Percentiles rank a stretch among this genome's conserved stretches.
Evolutionary conservation across 805 yeast species (phyloP).

Genomic region (Starmerella sp.): DNA sequence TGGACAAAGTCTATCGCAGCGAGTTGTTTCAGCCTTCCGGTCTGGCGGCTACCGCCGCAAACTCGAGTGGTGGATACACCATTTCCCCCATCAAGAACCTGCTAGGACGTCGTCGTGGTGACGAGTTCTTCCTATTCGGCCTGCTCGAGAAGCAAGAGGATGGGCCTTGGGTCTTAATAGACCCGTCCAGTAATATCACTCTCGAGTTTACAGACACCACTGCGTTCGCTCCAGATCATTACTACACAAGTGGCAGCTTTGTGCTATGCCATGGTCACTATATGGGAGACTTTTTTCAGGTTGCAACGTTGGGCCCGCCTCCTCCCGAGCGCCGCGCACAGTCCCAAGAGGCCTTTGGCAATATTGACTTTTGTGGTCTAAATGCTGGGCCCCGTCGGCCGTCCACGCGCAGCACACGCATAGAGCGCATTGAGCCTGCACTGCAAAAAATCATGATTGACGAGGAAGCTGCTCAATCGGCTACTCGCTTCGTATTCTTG

Average conservation of each 20-base stretch:
- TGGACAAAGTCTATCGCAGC: constrained; percentile 64
- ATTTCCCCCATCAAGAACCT: constrained; percentile 73
- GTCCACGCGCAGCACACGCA: constrained; percentile 13
- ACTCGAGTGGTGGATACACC: constrained; percentile 17
- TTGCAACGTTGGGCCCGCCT: constrained; percentile 71
- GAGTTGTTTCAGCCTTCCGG: constrained; percentile 48
- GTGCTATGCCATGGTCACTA: constrained; percentile 79
- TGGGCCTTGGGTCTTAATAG: constrained; percentile 61
- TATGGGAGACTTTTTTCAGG: constrained; percentile 50
- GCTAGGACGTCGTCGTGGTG: constrained; percentile 65
- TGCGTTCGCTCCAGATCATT: constrained; percentile 51
- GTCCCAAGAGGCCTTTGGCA: constrained; percentile 63
- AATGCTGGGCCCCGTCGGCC: constrained; percentile 26
- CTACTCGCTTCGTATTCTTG: constrained; percentile 53
- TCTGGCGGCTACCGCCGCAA: constrained; percentile 6
- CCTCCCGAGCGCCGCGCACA: constrained; percentile 66
- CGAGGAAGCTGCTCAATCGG: constrained; percentile 42
- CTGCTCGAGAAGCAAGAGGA: constrained; percentile 39
- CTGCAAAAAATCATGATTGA: constrained; percentile 42
- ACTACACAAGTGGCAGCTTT: constrained; percentile 60
- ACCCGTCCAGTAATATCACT: constrained; percentile 62
- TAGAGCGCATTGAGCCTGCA: constrained; percentile 47
- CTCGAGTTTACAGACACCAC: constrained; percentile 48
- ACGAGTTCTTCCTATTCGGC: constrained; percentile 68
- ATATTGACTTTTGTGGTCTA: constrained; percentile 55